Percentiles rank a stretch among this genome's conserved stretches.
Conservation (phyloP, 164 flowering plant species). For the Magnolia sinica region DNA sequence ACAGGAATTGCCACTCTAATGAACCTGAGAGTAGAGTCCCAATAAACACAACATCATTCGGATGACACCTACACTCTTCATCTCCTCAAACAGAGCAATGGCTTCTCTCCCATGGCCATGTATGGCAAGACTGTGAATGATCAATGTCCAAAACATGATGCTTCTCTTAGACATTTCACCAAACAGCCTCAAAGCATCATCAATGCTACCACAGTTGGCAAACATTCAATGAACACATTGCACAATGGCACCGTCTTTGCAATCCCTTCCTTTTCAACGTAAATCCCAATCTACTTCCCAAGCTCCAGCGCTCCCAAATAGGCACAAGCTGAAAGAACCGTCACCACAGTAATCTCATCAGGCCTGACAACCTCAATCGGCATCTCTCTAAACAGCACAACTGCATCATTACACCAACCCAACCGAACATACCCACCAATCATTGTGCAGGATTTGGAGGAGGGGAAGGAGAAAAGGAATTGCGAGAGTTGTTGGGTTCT, state of each 20-base stretch:
- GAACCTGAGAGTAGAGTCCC: neutral
- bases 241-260: constrained; percentile 5
- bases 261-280: constrained; percentile 12
- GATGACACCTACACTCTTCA: constrained; percentile 6
- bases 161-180: constrained; percentile 7
- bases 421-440: too few species aligned
- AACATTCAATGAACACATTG: constrained; percentile 21
- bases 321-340: constrained; percentile 16
- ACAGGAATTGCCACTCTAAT: too few species aligned
- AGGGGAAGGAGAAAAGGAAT: too few species aligned
- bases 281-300: constrained; percentile 18
- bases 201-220: constrained; percentile 20
- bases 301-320: constrained; percentile 17
- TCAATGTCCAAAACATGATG: constrained; percentile 14
- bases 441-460: too few species aligned
- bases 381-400: constrained; percentile 15
- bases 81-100: constrained; percentile 14
- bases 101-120: constrained; percentile 16
- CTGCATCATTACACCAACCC: too few species aligned
- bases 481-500: too few species aligned
- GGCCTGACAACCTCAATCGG: constrained; percentile 11
- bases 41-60: constrained; percentile 15
- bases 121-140: constrained; percentile 18
- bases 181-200: constrained; percentile 14
- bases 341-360: constrained; percentile 15